Base-by-base conservation (phyloP, 805 yeast genomes). In the Wickerhamiella dianesei region DNA sequence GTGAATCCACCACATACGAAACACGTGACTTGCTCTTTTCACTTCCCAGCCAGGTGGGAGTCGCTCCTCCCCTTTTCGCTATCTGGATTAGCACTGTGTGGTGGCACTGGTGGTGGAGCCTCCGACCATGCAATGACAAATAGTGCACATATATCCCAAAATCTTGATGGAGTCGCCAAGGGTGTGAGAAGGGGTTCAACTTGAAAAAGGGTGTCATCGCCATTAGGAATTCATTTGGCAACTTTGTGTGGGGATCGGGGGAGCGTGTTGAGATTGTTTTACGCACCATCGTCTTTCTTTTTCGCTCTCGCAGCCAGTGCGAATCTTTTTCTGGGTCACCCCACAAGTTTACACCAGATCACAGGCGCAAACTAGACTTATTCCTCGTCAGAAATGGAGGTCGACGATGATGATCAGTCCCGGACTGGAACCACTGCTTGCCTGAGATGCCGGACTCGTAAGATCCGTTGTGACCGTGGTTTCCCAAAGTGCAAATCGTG, bases 381-480 rank as follows among this genome's bases (percentile, higher is more conserved):
- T n/a, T n/a, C n/a, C n/a, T n/a, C n/a, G n/a, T n/a, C n/a, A n/a
- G n/a, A 17, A 35, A 17, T 35, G 39, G 16, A 17, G 41, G n/a
- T 12, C 16, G 41, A 39, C 21, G 41, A 39, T 6, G 41, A 39
- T 19, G 25, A 18, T 18, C 21, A 21, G 20, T 12, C n/a, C n/a
- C 25, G 20, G 5, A 12, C 25, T n/a, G 52, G 53, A 2, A 50
- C 53, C 44, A 49, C 46, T 19, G 94, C 95, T 1, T 87, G 96
- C 59, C 82, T 81, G 56, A 66, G 95, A 47, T 87, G 96, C 56
- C 73, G 95, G 16, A 59, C 63, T 46, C 76, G 79, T 53, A 81
- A 81, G 58, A 71, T 77, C 47, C 72, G 72, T 53, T 81, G 88
- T 61, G 82, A 81, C 51, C 81, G 76, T 48, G 73, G 71, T 50